These are phyloP conservation scores for Cutaneotrichosporon sp. DNA, from an alignment of 1,284 basidiomycete genomes.

Conservation along the genomic window DNA sequence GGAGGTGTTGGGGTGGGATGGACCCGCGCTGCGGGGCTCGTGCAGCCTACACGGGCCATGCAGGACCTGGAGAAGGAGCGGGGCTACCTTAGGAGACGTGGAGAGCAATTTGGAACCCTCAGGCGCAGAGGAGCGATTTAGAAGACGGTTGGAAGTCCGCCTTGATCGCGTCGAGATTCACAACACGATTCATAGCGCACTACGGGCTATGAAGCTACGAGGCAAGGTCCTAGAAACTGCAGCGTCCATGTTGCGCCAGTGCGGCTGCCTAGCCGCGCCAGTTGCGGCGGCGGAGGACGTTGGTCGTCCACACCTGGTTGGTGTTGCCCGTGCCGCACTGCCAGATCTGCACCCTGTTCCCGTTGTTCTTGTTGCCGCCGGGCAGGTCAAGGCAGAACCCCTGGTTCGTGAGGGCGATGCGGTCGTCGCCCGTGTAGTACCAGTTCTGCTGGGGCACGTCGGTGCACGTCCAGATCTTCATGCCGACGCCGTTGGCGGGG, in stretches of 20 bases:
- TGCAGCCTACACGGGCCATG: too few species aligned
- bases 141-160: too few species aligned
- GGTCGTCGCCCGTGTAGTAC: constrained; percentile 22
- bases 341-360: constrained; percentile 34
- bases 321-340: constrained; percentile 23
- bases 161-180: too few species aligned
- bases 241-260: background rate
- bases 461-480: constrained; percentile 27
- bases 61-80: too few species aligned
- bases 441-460: constrained; percentile 22
- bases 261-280: background rate
- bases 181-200: too few species aligned
- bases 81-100: too few species aligned
- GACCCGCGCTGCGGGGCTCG: too few species aligned
- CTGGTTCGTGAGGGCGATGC: constrained; percentile 10
- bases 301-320: constrained; percentile 22
- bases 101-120: too few species aligned
- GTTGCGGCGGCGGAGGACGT: background rate
- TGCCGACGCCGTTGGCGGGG: constrained; percentile 17
- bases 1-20: too few species aligned
- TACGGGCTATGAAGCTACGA: background rate
- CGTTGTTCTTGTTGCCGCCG: constrained; percentile 20
- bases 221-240: background rate
- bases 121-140: too few species aligned
- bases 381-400: constrained; percentile 15